These are phyloP conservation scores for Perkinsus olseni DNA, from an alignment of 169 alveolate genomes.

Conservation along the genomic window DNA sequence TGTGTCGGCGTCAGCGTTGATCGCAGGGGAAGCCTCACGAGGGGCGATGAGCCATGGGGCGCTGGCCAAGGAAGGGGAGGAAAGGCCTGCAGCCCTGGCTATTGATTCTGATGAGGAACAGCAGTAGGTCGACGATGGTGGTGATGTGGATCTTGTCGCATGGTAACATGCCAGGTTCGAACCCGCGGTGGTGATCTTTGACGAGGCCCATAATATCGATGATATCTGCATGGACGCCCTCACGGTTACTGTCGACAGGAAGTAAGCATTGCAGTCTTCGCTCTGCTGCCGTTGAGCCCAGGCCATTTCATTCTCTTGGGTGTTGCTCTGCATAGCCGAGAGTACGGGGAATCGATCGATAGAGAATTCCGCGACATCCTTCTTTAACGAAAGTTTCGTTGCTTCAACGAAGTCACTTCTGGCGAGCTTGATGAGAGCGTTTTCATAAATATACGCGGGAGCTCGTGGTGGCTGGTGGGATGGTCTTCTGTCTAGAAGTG, in stretches of 20 bases:
- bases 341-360: too few species aligned
- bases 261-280: not conserved
- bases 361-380: too few species aligned
- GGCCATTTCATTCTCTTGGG: too few species aligned
- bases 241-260: slow-evolving; percentile 30
- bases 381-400: too few species aligned
- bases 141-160: too few species aligned
- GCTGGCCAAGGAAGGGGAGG: not conserved
- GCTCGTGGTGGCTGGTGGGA: too few species aligned
- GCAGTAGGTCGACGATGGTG: not conserved
- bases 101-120: not conserved
- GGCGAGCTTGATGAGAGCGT: too few species aligned
- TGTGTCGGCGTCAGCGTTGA: slow-evolving; percentile 62
- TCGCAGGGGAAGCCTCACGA: not conserved
- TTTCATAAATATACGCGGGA: too few species aligned
- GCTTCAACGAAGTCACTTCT: too few species aligned
- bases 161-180: slow-evolving; percentile 38
- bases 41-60: not conserved
- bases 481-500: too few species aligned
- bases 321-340: too few species aligned
- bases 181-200: slow-evolving; percentile 85
- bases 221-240: slow-evolving; percentile 94
- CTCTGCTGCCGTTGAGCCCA: too few species aligned
- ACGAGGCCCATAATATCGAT: slow-evolving; percentile 97
- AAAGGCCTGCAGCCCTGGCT: not conserved